A percentile compares a stretch with the other conserved stretches of the same genome.
phyloP scores from a whole-genome alignment of 495 filamentous ascomycete genomes.

The Tuber melanosporum region DNA sequence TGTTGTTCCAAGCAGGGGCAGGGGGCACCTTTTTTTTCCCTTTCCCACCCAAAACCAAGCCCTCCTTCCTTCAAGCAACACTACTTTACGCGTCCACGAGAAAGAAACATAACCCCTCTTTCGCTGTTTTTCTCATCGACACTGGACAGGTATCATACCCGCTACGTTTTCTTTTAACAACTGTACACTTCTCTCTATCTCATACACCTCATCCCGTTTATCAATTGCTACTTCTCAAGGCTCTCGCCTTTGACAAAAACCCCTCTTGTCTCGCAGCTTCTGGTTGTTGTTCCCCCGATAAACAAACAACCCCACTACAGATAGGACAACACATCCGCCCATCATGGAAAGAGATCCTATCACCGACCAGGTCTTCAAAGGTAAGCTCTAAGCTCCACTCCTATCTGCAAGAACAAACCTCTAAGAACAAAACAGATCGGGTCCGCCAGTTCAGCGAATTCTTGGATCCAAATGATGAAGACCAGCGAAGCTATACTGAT shows the following conservation, averaged over 20 bases:
- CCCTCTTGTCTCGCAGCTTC: neutral
- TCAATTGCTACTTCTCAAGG: neutral
- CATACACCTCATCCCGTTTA: neutral
- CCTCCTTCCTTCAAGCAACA: neutral
- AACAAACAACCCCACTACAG: conserved; percentile 2
- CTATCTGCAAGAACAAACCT: neutral
- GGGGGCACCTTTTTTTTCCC: neutral
- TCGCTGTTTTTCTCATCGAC: neutral
- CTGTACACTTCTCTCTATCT: neutral
- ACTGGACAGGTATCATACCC: neutral
- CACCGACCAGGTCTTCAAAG: conserved; percentile 3
- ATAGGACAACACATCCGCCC: neutral
- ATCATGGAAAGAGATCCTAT: neutral
- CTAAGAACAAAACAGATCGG: conserved; percentile 24
- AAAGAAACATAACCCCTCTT: neutral
- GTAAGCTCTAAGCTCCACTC: neutral
- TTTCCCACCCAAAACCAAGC: neutral
- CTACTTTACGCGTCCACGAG: conserved; percentile 6
- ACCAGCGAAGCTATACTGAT: conserved; percentile 35
- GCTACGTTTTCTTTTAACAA: neutral
- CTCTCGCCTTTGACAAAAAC: neutral
- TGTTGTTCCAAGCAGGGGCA: neutral
- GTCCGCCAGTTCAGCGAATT: conserved; percentile 39
- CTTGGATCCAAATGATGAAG: conserved; percentile 38
- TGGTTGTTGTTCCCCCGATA: neutral